Evolutionary conservation across 352 stramenopile genomes (phyloP), one percentile per base, ranked within the genome.

Genomic region (Phytopythium kandeliae): DNA sequence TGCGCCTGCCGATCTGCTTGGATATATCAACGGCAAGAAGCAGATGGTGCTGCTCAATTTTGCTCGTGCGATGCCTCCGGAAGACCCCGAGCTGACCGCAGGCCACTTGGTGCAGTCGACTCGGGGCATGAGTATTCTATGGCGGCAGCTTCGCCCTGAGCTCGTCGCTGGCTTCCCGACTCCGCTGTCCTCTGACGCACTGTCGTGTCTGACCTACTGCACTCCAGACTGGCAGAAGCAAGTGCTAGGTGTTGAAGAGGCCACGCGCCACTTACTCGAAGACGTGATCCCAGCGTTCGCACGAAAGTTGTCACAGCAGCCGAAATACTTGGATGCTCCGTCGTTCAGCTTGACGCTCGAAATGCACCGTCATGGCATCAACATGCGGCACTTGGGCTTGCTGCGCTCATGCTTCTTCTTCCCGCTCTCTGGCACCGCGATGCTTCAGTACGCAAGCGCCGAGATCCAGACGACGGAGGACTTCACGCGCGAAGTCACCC

Each of bases 71-170:
- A 95, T 97, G 67, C 92, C 92, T 3, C 69, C 77, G 6, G 91
- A 98, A 74, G 84, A 96, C 54, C 86, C 90, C 0, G 70, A 83
- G 30, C 51, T 75, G 9, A 96, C 87, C 1, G 52, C 24, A 12
- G 54, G 55, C 5, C 88, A 97, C 48, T 56, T 98, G 17, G 48
- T 74, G 30, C 54, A 67, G 26, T 90, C 86, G 5, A 87, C 87
- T 4, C 63, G 91, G 7, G 81, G 84, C 2, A 87, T 97, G 71
- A 91, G 69, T 43, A 96, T 98, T 19, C 62, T 98, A n/a, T 98
- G 89, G 88, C 73, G 92, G 1, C 82, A 95, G 51, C 65, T 97
- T 22, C 79, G 92, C 24, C 89, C 91, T 1, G 88, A 97, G 54
- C 69, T 95, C 44, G 81, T 98, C 7, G 54, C 57, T 13, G 46